Evolutionary conservation across 108 stramenopile species (phyloP).

Genomic region (Poteriospumella lacustris): DNA sequence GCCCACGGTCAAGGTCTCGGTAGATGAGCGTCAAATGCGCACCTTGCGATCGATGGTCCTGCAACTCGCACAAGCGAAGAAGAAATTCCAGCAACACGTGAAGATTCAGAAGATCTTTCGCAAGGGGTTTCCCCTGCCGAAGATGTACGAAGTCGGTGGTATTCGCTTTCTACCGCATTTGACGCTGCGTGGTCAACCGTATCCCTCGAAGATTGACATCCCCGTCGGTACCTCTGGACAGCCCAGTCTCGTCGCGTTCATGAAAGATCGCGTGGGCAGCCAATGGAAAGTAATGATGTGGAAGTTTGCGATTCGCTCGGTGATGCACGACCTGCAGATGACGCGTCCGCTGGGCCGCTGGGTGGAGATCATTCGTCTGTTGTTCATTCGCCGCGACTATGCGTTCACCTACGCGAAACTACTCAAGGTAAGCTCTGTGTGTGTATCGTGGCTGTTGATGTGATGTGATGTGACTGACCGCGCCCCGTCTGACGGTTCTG

Average conservation of each 20-base stretch:
- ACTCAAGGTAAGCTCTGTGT: not conserved
- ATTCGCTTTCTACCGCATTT: not conserved
- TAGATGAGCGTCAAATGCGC: not conserved
- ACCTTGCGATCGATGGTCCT: not conserved
- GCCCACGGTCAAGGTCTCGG: not conserved
- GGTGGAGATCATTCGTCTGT: not conserved
- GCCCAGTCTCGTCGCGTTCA: not conserved
- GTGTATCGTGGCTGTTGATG: no score
- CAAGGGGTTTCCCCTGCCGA: not conserved
- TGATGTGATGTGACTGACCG: no score
- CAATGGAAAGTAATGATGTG: not conserved
- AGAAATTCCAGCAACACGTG: not conserved
- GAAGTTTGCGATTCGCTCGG: not conserved
- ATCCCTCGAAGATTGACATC: not conserved
- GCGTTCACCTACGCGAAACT: not conserved
- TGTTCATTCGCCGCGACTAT: not conserved
- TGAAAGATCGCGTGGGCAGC: not conserved
- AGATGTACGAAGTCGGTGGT: not conserved
- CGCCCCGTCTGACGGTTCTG: not conserved
- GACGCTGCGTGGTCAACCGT: not conserved
- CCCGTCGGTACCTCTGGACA: not conserved
- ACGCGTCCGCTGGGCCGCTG: not conserved
- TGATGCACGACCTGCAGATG: not conserved
- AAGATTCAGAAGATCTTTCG: constrained; percentile 9
- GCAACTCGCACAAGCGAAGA: not conserved